Evolutionary conservation across 2,329 filamentous ascomycete genomes (phyloP).

Genomic region (Xylaria sp.): DNA sequence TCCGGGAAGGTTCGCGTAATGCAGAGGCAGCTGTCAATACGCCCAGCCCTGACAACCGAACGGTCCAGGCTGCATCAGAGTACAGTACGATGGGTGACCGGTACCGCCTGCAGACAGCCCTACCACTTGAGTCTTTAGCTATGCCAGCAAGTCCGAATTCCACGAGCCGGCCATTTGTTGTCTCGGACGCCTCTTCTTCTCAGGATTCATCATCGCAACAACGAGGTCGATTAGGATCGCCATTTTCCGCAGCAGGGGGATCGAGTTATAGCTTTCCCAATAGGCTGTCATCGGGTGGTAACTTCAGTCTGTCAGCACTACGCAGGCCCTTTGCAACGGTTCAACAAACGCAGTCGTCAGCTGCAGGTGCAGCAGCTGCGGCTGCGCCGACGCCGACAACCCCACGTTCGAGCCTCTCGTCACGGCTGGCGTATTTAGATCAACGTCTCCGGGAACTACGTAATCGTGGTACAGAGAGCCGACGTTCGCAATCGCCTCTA

Average conservation of each 20-base stretch:
- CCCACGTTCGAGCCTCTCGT: conserved; percentile 40
- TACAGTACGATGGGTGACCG: not conserved
- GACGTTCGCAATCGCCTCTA: conserved; percentile 45
- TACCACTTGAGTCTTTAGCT: conserved; percentile 1
- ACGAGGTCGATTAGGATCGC: conserved; percentile 53
- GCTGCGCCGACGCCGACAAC: conserved; percentile 30
- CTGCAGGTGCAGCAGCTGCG: conserved; percentile 20
- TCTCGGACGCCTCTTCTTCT: conserved; percentile 19
- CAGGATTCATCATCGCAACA: conserved; percentile 32
- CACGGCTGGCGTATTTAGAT: conserved; percentile 53
- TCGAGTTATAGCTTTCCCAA: conserved; percentile 59
- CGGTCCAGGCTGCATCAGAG: not conserved
- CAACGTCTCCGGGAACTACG: conserved; percentile 52
- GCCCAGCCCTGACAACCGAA: not conserved
- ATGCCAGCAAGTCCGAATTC: not conserved
- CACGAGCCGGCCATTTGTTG: conserved; percentile 15
- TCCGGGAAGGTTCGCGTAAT: conserved; percentile 30
- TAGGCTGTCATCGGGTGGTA: conserved; percentile 44
- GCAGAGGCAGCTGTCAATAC: conserved; percentile 3
- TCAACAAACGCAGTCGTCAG: conserved; percentile 41
- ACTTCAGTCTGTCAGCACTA: conserved; percentile 41
- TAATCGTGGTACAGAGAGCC: conserved; percentile 37
- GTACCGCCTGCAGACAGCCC: not conserved
- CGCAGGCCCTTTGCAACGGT: conserved; percentile 54
- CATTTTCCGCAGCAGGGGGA: conserved; percentile 46